Conservation (phyloP, 768 basidiomycete genomes). For the Rhizopogon roseolus region DNA sequence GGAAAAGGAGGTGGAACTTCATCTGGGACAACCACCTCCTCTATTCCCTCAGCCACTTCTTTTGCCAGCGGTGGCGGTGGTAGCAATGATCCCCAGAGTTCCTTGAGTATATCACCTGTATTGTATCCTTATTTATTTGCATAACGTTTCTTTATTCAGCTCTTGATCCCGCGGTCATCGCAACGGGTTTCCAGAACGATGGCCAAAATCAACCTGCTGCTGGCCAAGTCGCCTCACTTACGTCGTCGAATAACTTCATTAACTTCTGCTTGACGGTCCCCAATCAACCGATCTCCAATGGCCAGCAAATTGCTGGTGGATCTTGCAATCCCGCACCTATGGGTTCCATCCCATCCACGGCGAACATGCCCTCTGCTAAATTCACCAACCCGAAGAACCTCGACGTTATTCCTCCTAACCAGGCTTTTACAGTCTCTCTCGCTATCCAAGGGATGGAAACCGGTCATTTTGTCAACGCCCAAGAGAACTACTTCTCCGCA, state of each 20-base stretch:
- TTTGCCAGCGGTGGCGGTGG: slow-evolving; percentile 10
- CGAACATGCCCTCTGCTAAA: slow-evolving; percentile 46
- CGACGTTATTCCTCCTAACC: slow-evolving; percentile 39
- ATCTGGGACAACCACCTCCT: slow-evolving; percentile 3
- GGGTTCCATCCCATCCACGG: slow-evolving; percentile 44
- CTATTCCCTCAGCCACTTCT: slow-evolving; percentile 10
- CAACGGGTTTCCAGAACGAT: slow-evolving; percentile 43
- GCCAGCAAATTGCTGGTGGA: slow-evolving; percentile 44
- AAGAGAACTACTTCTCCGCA: slow-evolving; percentile 50
- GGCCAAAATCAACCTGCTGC: slow-evolving; percentile 39
- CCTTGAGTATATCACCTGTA: slow-evolving; percentile 15
- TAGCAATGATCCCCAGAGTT: slow-evolving; percentile 38
- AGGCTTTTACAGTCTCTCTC: slow-evolving; percentile 48
- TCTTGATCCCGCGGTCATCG: slow-evolving; percentile 48
- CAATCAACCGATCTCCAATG: slow-evolving; percentile 49
- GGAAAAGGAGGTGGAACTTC: slow-evolving; percentile 9
- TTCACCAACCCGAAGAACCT: slow-evolving; percentile 38
- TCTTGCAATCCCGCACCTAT: slow-evolving; percentile 60
- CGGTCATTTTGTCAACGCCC: slow-evolving; percentile 54
- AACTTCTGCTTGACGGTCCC: slow-evolving; percentile 45
- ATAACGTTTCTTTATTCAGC: slow-evolving; percentile 25
- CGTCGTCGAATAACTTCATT: slow-evolving; percentile 59
- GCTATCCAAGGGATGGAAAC: slow-evolving; percentile 41
- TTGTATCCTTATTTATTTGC: neutral
- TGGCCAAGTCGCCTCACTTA: slow-evolving; percentile 49